Base-by-base conservation (phyloP, 768 basidiomycete genomes). In the Boletus pseudo-olivaceus region DNA sequence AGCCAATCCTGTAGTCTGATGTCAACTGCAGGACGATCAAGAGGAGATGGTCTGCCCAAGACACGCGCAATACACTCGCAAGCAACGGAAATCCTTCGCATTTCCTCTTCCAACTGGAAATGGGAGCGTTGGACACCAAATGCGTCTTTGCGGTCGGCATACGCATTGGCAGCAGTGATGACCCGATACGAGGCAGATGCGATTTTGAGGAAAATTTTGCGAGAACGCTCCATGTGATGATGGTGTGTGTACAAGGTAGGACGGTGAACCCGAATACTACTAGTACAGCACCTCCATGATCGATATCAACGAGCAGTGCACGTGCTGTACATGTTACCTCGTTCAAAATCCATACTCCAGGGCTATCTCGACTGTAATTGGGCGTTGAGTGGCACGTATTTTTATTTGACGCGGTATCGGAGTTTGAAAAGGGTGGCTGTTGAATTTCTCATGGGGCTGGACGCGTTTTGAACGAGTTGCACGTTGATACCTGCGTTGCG, bases 381-480 rank as follows among this genome's bases (percentile, higher is more conserved):
- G n/a, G n/a, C 35, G n/a, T 38, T 38, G 35, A 30, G 27, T 23
- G 17, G 30, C 38, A 20, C 47, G 43, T 39, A 33, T 45, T 47
- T 49, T 29, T n/a, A 45, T 49, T 56, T 49, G 61, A 65, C 64
- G 56, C 60, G 62, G 41, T 58, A 30, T 64, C 68, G 69, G 68
- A 69, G 69, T 48, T 62, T 65, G 11, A 70, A 69, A 47, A 2
- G 0, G 0, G 60, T 69, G 69, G 61, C 60, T 69, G 68, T 69
- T 71, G 59, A 64, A 58, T 68, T 68, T 68, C 64, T 37, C 64
- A 62, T 47, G 58, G 40, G 58, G 40, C 29, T 45, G 44, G 67
- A 68, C 68, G 68, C 68, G 69, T 69, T 71, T 71, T 63, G 67
- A 69, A 69, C 67, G 61, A 63, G 51, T 49, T 54, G 59, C 49